Percentiles rank a stretch among this genome's conserved stretches.
phyloP scores from a whole-genome alignment of 2,329 filamentous ascomycete species.

The Epichloe amarillans region DNA sequence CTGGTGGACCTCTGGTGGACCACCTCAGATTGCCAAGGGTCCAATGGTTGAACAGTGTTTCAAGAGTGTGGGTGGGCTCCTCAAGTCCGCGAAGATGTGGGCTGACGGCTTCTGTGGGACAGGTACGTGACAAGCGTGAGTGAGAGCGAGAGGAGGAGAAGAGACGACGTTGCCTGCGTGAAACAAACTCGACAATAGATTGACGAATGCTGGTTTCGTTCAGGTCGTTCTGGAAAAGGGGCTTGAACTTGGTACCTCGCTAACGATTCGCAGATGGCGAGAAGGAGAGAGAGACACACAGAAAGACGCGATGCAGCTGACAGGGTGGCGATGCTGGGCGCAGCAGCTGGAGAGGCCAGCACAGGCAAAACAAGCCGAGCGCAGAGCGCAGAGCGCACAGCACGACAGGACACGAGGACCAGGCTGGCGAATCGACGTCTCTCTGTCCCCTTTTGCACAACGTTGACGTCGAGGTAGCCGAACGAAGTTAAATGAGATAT shows the following conservation, averaged over 20 bases:
- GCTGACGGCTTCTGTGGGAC: not conserved
- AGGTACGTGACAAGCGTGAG: not conserved
- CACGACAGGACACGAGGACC: slow-evolving; percentile 1
- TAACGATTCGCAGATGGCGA: too few relatives aligned
- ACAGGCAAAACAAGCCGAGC: not conserved
- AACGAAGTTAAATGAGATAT: slow-evolving; percentile 1
- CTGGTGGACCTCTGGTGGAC: not conserved
- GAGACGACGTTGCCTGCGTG: not conserved
- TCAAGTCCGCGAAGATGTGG: not conserved
- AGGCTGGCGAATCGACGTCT: not conserved
- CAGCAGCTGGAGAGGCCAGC: not conserved
- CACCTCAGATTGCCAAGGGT: not conserved
- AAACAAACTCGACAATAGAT: not conserved
- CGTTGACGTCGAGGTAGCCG: slow-evolving; percentile 3
- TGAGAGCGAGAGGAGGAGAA: not conserved
- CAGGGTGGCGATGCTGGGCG: not conserved
- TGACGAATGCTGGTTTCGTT: not conserved
- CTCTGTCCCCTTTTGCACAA: slow-evolving; percentile 3
- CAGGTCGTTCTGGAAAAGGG: too few relatives aligned
- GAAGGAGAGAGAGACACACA: too few relatives aligned
- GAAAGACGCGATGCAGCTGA: not conserved
- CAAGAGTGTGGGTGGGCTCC: not conserved
- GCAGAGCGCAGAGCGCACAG: not conserved
- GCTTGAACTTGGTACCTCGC: too few relatives aligned
- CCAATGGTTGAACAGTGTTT: slow-evolving; percentile 1